phyloP scores from a whole-genome alignment of 345 rosid species.

The Populus alba region DNA sequence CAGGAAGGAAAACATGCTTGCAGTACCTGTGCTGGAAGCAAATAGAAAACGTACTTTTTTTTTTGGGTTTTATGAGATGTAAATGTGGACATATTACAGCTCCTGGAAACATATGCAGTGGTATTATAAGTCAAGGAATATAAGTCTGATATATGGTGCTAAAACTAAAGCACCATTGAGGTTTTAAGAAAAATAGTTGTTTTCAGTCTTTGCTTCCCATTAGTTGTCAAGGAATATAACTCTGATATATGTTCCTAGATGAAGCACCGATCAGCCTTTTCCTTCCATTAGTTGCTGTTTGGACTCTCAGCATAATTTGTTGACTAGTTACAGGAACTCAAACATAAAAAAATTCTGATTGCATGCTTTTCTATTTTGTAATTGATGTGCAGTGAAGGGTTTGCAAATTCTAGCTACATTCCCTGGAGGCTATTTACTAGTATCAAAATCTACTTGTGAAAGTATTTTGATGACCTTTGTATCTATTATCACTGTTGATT shows the following conservation, averaged over 20 bases:
- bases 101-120: not conserved
- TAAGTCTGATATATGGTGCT: no score
- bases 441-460: slow-evolving; percentile 58
- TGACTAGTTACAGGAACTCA: not conserved
- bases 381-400: slow-evolving; percentile 71
- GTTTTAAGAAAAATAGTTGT: no score
- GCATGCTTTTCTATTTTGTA: slow-evolving; percentile 8
- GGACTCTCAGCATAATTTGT: not conserved
- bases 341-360: not conserved
- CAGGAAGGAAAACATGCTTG: not conserved
- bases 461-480: slow-evolving; percentile 53
- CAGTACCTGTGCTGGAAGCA: not conserved
- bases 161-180: no score
- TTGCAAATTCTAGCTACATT: slow-evolving; percentile 67
- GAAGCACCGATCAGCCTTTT: no score
- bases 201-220: no score
- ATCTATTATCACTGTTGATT: slow-evolving; percentile 48
- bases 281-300: not conserved
- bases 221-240: not conserved
- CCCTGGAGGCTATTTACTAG: slow-evolving; percentile 44
- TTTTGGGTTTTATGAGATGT: not conserved
- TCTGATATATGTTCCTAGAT: no score
- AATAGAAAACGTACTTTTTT: not conserved
- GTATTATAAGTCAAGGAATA: no score
- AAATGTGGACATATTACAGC: not conserved